Evolutionary conservation across 1,284 basidiomycete species (phyloP).

Genomic region (Peniophora sp.): DNA sequence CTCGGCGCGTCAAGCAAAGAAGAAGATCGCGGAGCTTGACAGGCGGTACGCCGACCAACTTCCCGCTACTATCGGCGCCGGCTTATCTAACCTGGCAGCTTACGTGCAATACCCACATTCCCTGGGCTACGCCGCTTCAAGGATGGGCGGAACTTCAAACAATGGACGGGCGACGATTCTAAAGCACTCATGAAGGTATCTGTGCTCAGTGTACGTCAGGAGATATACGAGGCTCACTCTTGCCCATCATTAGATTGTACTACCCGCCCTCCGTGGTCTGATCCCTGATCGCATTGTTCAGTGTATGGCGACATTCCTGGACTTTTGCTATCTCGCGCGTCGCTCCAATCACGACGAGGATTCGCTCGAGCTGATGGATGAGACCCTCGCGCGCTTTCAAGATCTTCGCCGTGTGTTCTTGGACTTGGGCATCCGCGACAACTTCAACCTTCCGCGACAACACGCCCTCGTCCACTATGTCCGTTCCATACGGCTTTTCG

Average conservation of each 20-base stretch:
- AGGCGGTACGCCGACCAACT: neutral
- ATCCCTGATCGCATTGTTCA: slow-evolving; percentile 8
- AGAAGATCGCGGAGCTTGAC: slow-evolving; percentile 22
- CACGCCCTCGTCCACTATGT: neutral
- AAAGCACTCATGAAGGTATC: slow-evolving; percentile 13
- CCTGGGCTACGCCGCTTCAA: slow-evolving; percentile 6
- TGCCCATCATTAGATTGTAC: neutral
- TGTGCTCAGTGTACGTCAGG: neutral
- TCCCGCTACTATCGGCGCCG: neutral
- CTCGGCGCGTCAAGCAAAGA: slow-evolving; percentile 6
- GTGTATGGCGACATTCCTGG: slow-evolving; percentile 18
- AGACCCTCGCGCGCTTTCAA: neutral
- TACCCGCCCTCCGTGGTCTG: slow-evolving; percentile 1
- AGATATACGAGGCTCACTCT: too few relatives aligned
- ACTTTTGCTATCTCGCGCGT: slow-evolving; percentile 27
- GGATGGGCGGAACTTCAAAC: slow-evolving; percentile 14
- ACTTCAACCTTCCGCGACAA: neutral
- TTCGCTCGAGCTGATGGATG: slow-evolving; percentile 11
- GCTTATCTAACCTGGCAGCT: slow-evolving; percentile 1
- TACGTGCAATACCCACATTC: slow-evolving; percentile 8
- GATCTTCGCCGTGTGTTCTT: neutral
- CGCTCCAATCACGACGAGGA: slow-evolving; percentile 15
- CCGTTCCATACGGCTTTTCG: neutral
- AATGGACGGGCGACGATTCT: slow-evolving; percentile 16
- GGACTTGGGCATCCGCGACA: neutral